Evolutionary conservation across 2,329 filamentous ascomycete species (phyloP).

Genomic region (Colletotrichum falcatum): DNA sequence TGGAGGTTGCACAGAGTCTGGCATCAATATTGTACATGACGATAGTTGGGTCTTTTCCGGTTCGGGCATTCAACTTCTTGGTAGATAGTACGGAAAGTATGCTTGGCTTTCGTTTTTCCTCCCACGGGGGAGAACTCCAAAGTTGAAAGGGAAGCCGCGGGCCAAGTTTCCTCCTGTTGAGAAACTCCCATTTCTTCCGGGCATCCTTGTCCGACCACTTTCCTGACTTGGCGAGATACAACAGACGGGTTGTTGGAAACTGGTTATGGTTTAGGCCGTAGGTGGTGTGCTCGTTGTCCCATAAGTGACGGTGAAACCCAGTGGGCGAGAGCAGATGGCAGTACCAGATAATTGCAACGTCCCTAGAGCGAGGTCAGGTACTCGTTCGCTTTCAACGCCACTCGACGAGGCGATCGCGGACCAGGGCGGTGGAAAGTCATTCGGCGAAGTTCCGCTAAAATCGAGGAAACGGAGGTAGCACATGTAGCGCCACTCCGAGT

Average conservation of each 20-base stretch:
- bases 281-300: conserved; percentile 25
- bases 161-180: conserved; percentile 7
- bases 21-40: neutral
- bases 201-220: conserved; percentile 36
- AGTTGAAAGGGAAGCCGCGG: conserved; percentile 37
- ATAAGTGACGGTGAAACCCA: conserved; percentile 39
- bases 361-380: conserved; percentile 28
- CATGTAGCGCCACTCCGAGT: conserved; percentile 43
- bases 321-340: conserved; percentile 41
- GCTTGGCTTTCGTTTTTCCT: neutral
- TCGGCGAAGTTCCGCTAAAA: conserved; percentile 21
- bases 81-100: conserved; percentile 6
- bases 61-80: neutral
- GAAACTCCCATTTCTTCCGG: conserved; percentile 33
- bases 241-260: conserved; percentile 31
- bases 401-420: neutral
- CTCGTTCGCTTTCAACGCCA: neutral
- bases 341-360: conserved; percentile 43
- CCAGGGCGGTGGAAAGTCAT: conserved; percentile 42
- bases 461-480: conserved; percentile 41
- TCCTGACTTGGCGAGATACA: conserved; percentile 18
- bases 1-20: neutral
- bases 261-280: conserved; percentile 42
- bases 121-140: conserved; percentile 34
- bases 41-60: neutral